A percentile compares a stretch with the other conserved stretches of the same genome.
Conservation (phyloP, 2,329 filamentous ascomycete genomes). For the Trichoderma oligosporum region DNA sequence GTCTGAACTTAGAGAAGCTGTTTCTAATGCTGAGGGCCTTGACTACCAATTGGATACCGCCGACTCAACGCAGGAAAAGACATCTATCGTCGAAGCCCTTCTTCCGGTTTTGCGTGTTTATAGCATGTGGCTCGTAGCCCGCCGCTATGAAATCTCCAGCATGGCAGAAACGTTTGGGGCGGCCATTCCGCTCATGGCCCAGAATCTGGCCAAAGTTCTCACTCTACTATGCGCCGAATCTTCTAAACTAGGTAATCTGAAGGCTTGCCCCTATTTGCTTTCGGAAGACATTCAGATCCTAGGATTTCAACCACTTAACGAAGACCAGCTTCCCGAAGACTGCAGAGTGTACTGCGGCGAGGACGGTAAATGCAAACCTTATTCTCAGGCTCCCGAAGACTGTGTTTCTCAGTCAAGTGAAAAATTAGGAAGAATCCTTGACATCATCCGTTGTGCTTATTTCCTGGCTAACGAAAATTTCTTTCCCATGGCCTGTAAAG, state of each 20-base stretch:
- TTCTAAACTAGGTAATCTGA: constrained; percentile 38
- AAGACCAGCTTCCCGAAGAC: constrained; percentile 36
- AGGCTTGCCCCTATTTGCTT: constrained; percentile 47
- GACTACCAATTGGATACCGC: constrained; percentile 26
- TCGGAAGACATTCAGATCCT: constrained; percentile 48
- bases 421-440: constrained; percentile 45
- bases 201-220: constrained; percentile 44
- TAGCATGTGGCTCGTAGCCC: constrained; percentile 50
- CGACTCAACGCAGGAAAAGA: constrained; percentile 28
- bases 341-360: constrained; percentile 39
- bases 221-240: constrained; percentile 46
- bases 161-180: constrained; percentile 44
- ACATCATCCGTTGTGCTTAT: constrained; percentile 47
- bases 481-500: constrained; percentile 37
- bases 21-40: constrained; percentile 22
- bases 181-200: constrained; percentile 45
- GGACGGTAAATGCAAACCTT: constrained; percentile 39
- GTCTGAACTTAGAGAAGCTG: constrained; percentile 55
- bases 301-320: constrained; percentile 43
- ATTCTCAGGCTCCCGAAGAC: constrained; percentile 32
- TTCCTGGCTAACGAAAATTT: constrained; percentile 42
- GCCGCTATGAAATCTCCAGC: constrained; percentile 44
- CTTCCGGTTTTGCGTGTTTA: constrained; percentile 52
- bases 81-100: constrained; percentile 39
- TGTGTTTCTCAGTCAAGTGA: constrained; percentile 35